Evolutionary conservation across 805 yeast genomes (phyloP).

Genomic region (Lachancea kluyveri): DNA sequence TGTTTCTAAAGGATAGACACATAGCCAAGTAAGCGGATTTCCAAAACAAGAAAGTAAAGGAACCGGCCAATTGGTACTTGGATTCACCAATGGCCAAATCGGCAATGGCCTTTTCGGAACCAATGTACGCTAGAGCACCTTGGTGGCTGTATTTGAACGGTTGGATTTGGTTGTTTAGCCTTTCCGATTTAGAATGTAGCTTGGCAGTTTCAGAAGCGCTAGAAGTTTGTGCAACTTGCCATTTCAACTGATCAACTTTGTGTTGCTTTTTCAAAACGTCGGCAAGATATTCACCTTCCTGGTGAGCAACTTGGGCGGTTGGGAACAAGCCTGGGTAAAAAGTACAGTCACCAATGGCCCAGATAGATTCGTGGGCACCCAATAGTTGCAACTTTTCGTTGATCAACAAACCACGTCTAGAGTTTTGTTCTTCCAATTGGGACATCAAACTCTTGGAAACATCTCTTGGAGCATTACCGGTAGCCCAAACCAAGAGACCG

Average conservation of each 20-base stretch:
- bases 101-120: constrained; percentile 91
- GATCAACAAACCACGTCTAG: constrained; percentile 85
- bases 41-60: constrained; percentile 89
- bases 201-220: constrained; percentile 38
- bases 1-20: constrained; percentile 87
- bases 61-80: constrained; percentile 76
- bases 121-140: constrained; percentile 92
- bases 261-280: constrained; percentile 59
- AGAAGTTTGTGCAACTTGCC: constrained; percentile 32
- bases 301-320: constrained; percentile 96
- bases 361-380: constrained; percentile 71
- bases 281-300: constrained; percentile 82
- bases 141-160: constrained; percentile 80
- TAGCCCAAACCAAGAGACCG: constrained; percentile 95
- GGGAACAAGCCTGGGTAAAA: constrained; percentile 83
- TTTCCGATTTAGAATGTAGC: constrained; percentile 40
- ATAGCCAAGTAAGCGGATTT: constrained; percentile 87
- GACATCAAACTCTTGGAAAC: constrained; percentile 61
- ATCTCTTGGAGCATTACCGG: constrained; percentile 89
- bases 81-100: constrained; percentile 76
- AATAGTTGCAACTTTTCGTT: constrained; percentile 76
- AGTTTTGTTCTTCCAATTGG: constrained; percentile 69
- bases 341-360: constrained; percentile 93
- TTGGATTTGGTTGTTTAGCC: constrained; percentile 37
- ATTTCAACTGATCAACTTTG: constrained; percentile 53